Evolutionary conservation across 1,284 basidiomycete genomes (phyloP), one percentile per base, ranked within the genome.

Genomic region (Melampsora abietis-canadensis): DNA sequence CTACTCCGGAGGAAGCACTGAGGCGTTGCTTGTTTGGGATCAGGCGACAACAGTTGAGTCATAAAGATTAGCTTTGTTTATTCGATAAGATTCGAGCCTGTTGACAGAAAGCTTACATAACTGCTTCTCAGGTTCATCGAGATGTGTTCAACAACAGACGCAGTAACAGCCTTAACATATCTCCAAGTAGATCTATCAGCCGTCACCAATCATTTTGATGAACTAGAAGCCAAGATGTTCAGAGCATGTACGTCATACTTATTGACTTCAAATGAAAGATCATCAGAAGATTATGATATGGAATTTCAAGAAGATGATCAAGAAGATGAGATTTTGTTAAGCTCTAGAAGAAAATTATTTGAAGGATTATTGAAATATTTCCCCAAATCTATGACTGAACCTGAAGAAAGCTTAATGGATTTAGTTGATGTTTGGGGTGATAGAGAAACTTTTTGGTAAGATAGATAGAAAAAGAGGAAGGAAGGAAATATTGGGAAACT

Each of bases 161-260:
- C 87, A 0, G 84, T 89, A n/a, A 86, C 87, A 77, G 88, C 90
- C 0, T 84, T 92, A 30, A 84, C 84, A 17, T 91, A 90, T 81
- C 83, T 92, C 21, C 88, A 89, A 80, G 87, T 84, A 0, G 85
- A 88, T 63, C 87, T 92, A 12, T 87, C 87, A 0, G 84, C 85
- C 0, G 87, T 90, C 4, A 90, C 91, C 27, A 85, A 91, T 79
- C 89, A 90, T 77, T 83, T 81, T 63, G 85, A 88, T 76, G 79
- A 85, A 2, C 85, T 86, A 66, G 89, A 91, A 79, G 84, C 87
- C 0, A 84, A 85, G 51, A 79, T 82, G 3, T 91, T 90, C 80
- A 85, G 88, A 46, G 85, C 86, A 0, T 84, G 91, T n/a, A 85
- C 91, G 59, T 85, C 87, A 1, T 85, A 89, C 77, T 84, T 91